phyloP scores from a whole-genome alignment of 495 filamentous ascomycete species.

The Talaromyces liani region DNA sequence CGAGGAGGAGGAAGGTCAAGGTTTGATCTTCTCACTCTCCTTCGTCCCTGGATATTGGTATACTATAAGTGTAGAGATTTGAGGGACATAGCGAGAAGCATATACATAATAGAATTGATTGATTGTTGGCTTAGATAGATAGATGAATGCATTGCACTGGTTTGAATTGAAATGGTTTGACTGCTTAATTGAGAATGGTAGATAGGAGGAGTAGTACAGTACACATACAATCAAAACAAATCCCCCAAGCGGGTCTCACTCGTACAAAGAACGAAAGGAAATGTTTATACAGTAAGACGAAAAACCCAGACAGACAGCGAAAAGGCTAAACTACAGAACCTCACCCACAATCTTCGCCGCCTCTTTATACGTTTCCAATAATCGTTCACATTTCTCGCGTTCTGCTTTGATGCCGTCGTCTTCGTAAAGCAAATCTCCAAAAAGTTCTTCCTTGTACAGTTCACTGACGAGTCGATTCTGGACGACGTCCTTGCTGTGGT shows the following conservation, averaged over 20 bases:
- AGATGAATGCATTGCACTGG: neutral
- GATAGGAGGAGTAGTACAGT: conserved; percentile 6
- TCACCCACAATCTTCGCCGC: conserved; percentile 97
- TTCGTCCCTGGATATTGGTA: neutral
- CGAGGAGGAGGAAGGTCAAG: conserved; percentile 5
- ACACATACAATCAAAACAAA: conserved; percentile 11
- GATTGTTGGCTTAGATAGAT: neutral
- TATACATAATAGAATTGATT: neutral
- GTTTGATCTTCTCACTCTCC: neutral
- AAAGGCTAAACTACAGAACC: conserved; percentile 59
- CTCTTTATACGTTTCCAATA: conserved; percentile 90
- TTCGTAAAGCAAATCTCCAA: conserved; percentile 90
- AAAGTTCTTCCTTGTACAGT: conserved; percentile 88
- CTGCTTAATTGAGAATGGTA: neutral
- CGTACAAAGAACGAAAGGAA: conserved; percentile 15
- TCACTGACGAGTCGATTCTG: conserved; percentile 95
- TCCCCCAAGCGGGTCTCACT: neutral
- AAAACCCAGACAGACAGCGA: neutral
- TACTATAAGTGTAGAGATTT: neutral
- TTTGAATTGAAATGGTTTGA: neutral
- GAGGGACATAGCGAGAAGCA: neutral
- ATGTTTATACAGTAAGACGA: conserved; percentile 10
- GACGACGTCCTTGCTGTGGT: conserved; percentile 94
- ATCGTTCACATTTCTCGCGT: conserved; percentile 93
- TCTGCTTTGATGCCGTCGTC: conserved; percentile 96